Conservation (phyloP, 768 basidiomycete genomes). For the Mrakia gelida region DNA sequence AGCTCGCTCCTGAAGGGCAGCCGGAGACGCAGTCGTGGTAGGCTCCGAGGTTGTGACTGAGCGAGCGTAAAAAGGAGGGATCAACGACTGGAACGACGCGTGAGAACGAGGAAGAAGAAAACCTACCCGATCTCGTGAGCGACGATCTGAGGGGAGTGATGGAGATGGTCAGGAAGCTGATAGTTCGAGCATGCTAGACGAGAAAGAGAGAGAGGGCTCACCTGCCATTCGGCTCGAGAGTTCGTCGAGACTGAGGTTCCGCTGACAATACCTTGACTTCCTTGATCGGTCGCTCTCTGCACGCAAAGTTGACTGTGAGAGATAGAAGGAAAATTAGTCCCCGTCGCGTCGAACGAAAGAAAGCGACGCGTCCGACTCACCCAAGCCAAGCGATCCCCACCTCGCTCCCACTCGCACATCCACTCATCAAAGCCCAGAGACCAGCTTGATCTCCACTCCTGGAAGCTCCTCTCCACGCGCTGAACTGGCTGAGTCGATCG, state of each 20-base stretch:
- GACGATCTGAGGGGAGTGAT: slow-evolving; percentile 42
- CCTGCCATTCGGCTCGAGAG: slow-evolving; percentile 67
- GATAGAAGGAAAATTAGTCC: too few species aligned
- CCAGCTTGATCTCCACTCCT: slow-evolving; percentile 65
- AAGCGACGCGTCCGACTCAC: too few species aligned
- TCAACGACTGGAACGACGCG: too few species aligned
- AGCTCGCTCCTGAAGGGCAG: slow-evolving; percentile 56
- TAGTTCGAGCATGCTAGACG: too few species aligned
- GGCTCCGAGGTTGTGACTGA: slow-evolving; percentile 36
- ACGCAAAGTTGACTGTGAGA: slow-evolving; percentile 54
- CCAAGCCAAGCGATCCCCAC: slow-evolving; percentile 81
- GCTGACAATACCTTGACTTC: slow-evolving; percentile 55
- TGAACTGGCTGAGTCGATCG: slow-evolving; percentile 69
- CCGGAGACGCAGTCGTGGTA: slow-evolving; percentile 57
- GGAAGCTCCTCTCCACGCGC: slow-evolving; percentile 70
- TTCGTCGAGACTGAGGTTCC: slow-evolving; percentile 79
- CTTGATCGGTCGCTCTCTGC: slow-evolving; percentile 44
- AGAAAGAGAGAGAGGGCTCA: slow-evolving; percentile 36
- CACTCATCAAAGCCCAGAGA: slow-evolving; percentile 84
- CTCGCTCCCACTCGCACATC: slow-evolving; percentile 70
- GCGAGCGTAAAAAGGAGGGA: too few species aligned
- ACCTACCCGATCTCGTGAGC: slow-evolving; percentile 66
- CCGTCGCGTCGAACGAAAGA: too few species aligned
- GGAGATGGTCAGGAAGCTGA: too few species aligned
- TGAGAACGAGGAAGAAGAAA: too few species aligned